A percentile compares a stretch with the other conserved stretches of the same genome.
Evolutionary conservation across 106 monocot genomes (phyloP).

Genomic region (Gastrodia elata): DNA sequence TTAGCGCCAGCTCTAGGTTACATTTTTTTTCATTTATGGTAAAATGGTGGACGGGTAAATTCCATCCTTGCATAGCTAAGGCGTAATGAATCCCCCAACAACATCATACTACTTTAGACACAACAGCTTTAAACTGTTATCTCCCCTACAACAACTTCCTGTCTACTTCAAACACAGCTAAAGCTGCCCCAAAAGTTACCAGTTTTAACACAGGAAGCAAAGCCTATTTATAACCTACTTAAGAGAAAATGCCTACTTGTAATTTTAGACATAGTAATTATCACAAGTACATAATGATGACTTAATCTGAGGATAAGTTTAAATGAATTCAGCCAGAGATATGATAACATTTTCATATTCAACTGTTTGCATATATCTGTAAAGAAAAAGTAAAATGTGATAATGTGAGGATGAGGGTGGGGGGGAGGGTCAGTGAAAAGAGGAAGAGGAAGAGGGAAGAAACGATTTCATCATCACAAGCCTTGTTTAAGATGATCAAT

Average conservation of each 20-base stretch:
- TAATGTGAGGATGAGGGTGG: neutral
- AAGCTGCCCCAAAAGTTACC: too few species aligned
- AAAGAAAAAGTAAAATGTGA: neutral
- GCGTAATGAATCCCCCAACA: too few species aligned
- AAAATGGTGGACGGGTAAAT: too few species aligned
- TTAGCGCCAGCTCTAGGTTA: too few species aligned
- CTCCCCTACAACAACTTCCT: too few species aligned
- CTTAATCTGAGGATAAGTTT: neutral
- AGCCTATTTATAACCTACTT: too few species aligned
- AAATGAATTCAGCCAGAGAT: neutral
- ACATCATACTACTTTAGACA: too few species aligned
- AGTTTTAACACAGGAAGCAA: too few species aligned
- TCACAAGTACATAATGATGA: neutral
- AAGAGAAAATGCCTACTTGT: neutral
- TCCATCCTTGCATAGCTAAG: too few species aligned
- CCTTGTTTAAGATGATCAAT: constrained; percentile 99
- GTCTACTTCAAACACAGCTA: too few species aligned
- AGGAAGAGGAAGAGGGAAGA: neutral
- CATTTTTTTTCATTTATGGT: too few species aligned
- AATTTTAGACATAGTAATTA: neutral
- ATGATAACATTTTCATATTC: neutral
- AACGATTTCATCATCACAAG: constrained; percentile 1
- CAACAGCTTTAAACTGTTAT: too few species aligned
- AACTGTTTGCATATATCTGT: neutral
- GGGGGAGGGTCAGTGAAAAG: neutral